These are phyloP conservation scores for Lepidium didymum DNA, from an alignment of 345 rosid species.

Conservation along the genomic window DNA sequence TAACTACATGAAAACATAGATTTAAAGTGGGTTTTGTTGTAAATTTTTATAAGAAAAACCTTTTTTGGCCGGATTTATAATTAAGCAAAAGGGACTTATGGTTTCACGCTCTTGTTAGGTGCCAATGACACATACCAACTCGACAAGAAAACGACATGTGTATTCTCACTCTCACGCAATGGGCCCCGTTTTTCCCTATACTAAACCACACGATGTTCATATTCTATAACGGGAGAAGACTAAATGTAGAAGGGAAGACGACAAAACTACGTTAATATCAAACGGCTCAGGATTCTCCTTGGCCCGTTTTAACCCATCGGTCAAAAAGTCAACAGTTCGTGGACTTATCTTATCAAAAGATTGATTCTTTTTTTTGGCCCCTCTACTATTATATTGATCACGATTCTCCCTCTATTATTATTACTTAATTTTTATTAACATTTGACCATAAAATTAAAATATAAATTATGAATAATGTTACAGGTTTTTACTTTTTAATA, in stretches of 20 bases:
- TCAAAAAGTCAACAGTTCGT: slow-evolving; percentile 23
- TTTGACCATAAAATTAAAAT: too few species aligned
- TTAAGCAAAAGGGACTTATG: slow-evolving; percentile 35
- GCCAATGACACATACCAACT: slow-evolving; percentile 36
- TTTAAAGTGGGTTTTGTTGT: too few species aligned
- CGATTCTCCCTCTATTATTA: background rate
- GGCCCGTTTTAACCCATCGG: slow-evolving; percentile 5
- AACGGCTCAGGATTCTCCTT: slow-evolving; percentile 17
- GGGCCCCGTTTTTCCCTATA: slow-evolving; percentile 25
- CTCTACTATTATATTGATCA: background rate
- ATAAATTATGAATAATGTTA: too few species aligned
- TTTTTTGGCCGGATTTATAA: slow-evolving; percentile 6
- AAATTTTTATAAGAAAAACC: too few species aligned
- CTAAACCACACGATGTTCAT: slow-evolving; percentile 28
- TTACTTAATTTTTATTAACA: too few species aligned
- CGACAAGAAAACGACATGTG: slow-evolving; percentile 33
- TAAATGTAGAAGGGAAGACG: background rate
- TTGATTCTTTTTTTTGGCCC: slow-evolving; percentile 16
- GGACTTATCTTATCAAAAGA: background rate
- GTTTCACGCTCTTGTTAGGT: slow-evolving; percentile 30
- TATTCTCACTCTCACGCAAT: slow-evolving; percentile 18
- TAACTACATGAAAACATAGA: too few species aligned
- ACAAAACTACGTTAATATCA: slow-evolving; percentile 21
- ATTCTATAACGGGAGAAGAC: background rate
- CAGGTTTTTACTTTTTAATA: too few species aligned